Base-by-base conservation (phyloP, 768 basidiomycete species). In the Lactarius vividus region DNA sequence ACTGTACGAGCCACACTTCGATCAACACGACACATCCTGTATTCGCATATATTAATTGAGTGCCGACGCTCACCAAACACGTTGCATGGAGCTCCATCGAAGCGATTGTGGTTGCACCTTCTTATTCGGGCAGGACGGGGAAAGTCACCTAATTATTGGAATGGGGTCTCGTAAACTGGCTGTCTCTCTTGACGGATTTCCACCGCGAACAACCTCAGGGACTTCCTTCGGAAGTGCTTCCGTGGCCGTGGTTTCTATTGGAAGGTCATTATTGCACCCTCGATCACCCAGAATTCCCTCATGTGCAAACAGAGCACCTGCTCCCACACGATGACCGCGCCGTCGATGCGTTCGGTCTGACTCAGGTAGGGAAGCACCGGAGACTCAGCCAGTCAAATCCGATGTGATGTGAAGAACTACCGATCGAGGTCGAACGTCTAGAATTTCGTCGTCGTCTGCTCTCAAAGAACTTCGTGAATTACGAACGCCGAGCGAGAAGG, bases 341-440 rank as follows among this genome's bases (percentile, higher is more conserved):
- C 40, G 57, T 54, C 42, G 42, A 62, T 35, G 40, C 39, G 49
- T 62, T 54, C 62, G 15, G 39, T 53, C 57, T 56, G 61, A 57
- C 62, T 61, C 31, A 59, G 35, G 65, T 55, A 23, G 61, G 62
- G 61, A 66, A 63, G 65, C 65, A 44, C 49, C 61, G 61, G 61
- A 37, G 49, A 58, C 65, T 54, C 46, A 58, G 57, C 37, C 49
- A 59, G 31, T 44, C 52, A 20, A 42, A 35, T 54, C 65, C 39
- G 40, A 63, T 46, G 61, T 33, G 61, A 55, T 59, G 61, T 33
- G 61, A 55, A 66, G 61, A 66, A 66, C 29, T 44, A 54, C 65
- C 61, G 61, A 58, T 44, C 35, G 29, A 37, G 65, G 31, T 63
- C 52, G 49, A 28, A 58, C 61, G 39, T 54, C 60, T 44, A 54